phyloP scores from a whole-genome alignment of 306 rosid genomes.

The Acacia acuminata region DNA sequence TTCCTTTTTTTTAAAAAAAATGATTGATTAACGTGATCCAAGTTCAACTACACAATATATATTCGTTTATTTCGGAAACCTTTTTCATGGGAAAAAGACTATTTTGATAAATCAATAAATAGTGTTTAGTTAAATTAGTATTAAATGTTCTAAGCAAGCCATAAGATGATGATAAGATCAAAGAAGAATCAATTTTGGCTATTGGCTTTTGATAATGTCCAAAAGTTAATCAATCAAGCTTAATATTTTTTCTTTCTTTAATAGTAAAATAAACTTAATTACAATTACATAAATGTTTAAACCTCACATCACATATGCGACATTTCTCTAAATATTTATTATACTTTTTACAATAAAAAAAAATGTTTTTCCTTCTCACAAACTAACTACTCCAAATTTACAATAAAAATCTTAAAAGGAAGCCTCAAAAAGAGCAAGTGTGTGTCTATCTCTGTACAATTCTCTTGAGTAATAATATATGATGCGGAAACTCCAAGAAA shows the following conservation, averaged over 20 bases:
- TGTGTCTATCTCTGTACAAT: not conserved
- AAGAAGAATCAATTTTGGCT: not conserved
- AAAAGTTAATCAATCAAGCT: not conserved
- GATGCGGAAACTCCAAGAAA: not conserved
- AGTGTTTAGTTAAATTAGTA: not conserved
- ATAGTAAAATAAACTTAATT: not conserved
- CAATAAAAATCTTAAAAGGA: not conserved
- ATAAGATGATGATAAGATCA: not conserved
- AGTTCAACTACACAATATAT: too few relatives aligned
- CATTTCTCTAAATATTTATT: not conserved
- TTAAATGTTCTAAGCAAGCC: not conserved
- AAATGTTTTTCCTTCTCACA: not conserved
- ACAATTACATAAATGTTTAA: not conserved
- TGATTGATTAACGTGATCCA: not conserved
- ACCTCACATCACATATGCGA: not conserved
- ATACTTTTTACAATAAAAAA: not conserved
- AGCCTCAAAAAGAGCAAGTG: not conserved
- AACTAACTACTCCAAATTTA: too few relatives aligned
- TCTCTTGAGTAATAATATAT: not conserved
- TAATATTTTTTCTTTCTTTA: not conserved
- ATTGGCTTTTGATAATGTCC: not conserved
- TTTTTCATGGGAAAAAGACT: not conserved
- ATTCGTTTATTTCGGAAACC: not conserved
- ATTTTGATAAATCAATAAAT: not conserved
- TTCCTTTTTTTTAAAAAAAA: too few relatives aligned